Base-by-base conservation (phyloP, 257 asterid genomes). In the Solanum arcanum region DNA sequence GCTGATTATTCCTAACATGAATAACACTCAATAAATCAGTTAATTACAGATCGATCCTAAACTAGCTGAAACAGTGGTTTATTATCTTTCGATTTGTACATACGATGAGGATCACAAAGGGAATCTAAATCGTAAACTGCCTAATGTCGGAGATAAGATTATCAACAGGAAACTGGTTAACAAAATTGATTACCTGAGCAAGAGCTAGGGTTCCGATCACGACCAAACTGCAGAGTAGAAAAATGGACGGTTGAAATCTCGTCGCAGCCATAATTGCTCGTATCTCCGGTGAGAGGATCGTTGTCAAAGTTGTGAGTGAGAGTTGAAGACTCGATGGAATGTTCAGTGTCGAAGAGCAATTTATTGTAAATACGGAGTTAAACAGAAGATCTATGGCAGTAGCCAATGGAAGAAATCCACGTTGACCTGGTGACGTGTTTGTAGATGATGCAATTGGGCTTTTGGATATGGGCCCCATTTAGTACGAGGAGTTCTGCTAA, bases 121-220 rank as follows among this genome's bases (percentile, higher is more conserved):
- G 29, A 78, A 78, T 4, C 84, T 5, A 46, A 46, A 46, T 78
- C 84, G 3, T 27, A 46, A 46, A 27, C 42, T 18, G 16, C 41
- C 15, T 35, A 11, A n/a, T 49, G 64, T 18, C 33, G 35, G 16
- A 9, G 86, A 73, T 25, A 39, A 84, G 39, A 16, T 33, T 70
- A 56, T 29, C 56, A 88, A 87, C 23, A 42, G 29, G 77, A 11
- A 78, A 78, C 15, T 77, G 16, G 23, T 25, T 13, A 18, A 75
- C 35, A 33, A 49, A 49, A 31, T 81, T 81, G 25, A 52, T 66
- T 68, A 94, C 98, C 98, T 93, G 94, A 84, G 85, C 73, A 84
- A 91, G 49, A 42, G 87, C 88, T 56, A 87, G 88, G 86, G 90
- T 64, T 87, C 92, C 90, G 86, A 92, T 42, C 87, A 94, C 83